Conservation (phyloP, 2,329 filamentous ascomycete species). For the Nemania bipapillata region DNA sequence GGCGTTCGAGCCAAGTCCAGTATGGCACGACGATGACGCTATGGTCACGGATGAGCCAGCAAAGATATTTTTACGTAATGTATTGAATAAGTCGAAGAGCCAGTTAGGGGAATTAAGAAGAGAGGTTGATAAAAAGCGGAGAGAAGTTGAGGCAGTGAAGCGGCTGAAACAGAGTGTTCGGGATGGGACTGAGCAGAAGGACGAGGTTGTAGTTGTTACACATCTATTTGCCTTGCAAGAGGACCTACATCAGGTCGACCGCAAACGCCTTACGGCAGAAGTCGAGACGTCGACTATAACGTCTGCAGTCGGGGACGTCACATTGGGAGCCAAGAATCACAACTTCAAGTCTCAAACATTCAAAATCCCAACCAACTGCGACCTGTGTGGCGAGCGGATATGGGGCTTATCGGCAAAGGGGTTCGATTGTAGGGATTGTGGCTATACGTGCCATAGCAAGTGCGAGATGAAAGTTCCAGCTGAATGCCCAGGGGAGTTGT, state of each 20-base stretch:
- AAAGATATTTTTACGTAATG: slow-evolving; percentile 90
- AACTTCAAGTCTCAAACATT: slow-evolving; percentile 99
- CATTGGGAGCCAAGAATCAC: slow-evolving; percentile 90
- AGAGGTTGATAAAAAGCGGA: slow-evolving; percentile 85
- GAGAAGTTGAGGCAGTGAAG: slow-evolving; percentile 84
- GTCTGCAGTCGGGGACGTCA: slow-evolving; percentile 89
- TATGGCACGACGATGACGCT: slow-evolving; percentile 92
- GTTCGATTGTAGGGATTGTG: slow-evolving; percentile 94
- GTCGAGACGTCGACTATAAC: slow-evolving; percentile 94
- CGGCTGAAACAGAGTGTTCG: slow-evolving; percentile 78
- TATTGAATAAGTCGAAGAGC: slow-evolving; percentile 88
- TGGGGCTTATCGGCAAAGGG: slow-evolving; percentile 98
- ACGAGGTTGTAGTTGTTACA: slow-evolving; percentile 85
- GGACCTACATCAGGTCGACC: slow-evolving; percentile 83
- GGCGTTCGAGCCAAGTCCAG: slow-evolving; percentile 89
- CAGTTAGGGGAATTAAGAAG: slow-evolving; percentile 82
- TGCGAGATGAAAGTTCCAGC: slow-evolving; percentile 99
- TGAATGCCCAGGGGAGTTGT: slow-evolving; percentile 92
- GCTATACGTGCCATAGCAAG: slow-evolving; percentile 98
- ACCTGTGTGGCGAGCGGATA: slow-evolving; percentile 93
- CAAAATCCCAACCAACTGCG: slow-evolving; percentile 98
- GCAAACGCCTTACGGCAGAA: slow-evolving; percentile 85
- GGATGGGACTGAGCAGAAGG: slow-evolving; percentile 86
- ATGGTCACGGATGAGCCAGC: slow-evolving; percentile 89
- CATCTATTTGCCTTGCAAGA: slow-evolving; percentile 88